These are phyloP conservation scores for Colletotrichum lindemuthianum DNA, from an alignment of 2,329 filamentous ascomycete genomes.

Conservation along the genomic window DNA sequence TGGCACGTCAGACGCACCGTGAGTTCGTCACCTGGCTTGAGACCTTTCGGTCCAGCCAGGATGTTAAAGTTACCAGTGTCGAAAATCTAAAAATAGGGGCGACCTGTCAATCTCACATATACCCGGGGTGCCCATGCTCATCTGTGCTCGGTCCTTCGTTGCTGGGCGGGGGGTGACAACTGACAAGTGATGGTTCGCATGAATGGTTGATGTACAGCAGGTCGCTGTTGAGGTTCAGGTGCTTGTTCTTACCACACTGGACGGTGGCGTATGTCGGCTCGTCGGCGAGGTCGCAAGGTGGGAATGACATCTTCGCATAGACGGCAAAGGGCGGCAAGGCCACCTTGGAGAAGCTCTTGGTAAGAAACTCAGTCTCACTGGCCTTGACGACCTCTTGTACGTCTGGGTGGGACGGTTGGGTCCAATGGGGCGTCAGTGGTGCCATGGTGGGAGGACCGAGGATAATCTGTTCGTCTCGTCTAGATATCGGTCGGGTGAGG, in stretches of 20 bases:
- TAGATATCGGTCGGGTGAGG: conserved; percentile 9
- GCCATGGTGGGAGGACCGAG: conserved; percentile 54
- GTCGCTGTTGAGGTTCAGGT: conserved; percentile 73
- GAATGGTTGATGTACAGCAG: conserved; percentile 76
- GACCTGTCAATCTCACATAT: conserved; percentile 24
- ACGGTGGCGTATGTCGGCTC: conserved; percentile 72
- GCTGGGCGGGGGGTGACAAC: conserved; percentile 42
- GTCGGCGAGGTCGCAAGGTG: conserved; percentile 66
- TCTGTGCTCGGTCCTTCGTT: conserved; percentile 11
- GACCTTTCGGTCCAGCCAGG: conserved; percentile 66
- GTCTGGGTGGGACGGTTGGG: conserved; percentile 67
- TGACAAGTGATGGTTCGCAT: conserved; percentile 72
- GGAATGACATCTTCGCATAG: conserved; percentile 73
- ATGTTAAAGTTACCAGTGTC: conserved; percentile 67
- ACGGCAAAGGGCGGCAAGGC: conserved; percentile 69
- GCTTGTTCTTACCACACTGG: conserved; percentile 64
- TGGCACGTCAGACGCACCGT: conserved; percentile 52
- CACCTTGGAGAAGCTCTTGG: conserved; percentile 67
- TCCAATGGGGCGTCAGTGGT: conserved; percentile 67
- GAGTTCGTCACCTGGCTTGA: conserved; percentile 66
- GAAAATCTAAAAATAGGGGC: conserved; percentile 59
- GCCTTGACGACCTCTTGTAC: conserved; percentile 65
- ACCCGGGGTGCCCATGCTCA: conserved; percentile 16
- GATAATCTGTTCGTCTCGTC: conserved; percentile 19
- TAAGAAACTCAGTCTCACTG: conserved; percentile 64